Evolutionary conservation across 805 yeast species (phyloP).

Genomic region (Myxozyma sirexii): DNA sequence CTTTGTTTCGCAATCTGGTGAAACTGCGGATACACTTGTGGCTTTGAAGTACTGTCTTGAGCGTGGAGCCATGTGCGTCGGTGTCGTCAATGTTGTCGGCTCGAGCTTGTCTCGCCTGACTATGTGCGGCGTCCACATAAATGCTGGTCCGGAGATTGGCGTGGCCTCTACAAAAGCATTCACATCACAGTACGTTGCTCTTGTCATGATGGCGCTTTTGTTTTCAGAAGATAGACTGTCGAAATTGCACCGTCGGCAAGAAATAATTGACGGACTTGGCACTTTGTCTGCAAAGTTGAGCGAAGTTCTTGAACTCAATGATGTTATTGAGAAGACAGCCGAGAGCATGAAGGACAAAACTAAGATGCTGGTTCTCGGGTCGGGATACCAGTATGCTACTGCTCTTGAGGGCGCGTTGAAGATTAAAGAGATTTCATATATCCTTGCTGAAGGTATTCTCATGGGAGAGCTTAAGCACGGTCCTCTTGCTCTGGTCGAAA

Average conservation of each 20-base stretch:
- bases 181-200: constrained; percentile 96
- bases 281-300: constrained; percentile 83
- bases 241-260: constrained; percentile 70
- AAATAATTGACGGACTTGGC: constrained; percentile 83
- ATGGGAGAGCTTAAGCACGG: constrained; percentile 99
- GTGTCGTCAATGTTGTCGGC: constrained; percentile 97
- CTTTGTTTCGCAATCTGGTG: constrained; percentile 98
- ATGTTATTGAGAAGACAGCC: constrained; percentile 74
- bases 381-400: constrained; percentile 96
- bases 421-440: constrained; percentile 96
- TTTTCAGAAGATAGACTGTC: constrained; percentile 89
- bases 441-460: constrained; percentile 98
- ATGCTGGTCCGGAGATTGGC: constrained; percentile 99
- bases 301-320: constrained; percentile 72
- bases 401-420: constrained; percentile 98
- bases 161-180: constrained; percentile 99
- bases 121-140: constrained; percentile 98
- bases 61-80: constrained; percentile 95
- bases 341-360: constrained; percentile 75
- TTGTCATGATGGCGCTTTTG: constrained; percentile 95
- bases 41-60: constrained; percentile 95
- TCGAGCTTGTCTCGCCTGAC: constrained; percentile 95
- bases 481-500: constrained; percentile 94
- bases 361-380: constrained; percentile 86
- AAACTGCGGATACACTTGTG: constrained; percentile 95